phyloP scores from a whole-genome alignment of 179 eudicot genomes.

The Kewa caespitosa region DNA sequence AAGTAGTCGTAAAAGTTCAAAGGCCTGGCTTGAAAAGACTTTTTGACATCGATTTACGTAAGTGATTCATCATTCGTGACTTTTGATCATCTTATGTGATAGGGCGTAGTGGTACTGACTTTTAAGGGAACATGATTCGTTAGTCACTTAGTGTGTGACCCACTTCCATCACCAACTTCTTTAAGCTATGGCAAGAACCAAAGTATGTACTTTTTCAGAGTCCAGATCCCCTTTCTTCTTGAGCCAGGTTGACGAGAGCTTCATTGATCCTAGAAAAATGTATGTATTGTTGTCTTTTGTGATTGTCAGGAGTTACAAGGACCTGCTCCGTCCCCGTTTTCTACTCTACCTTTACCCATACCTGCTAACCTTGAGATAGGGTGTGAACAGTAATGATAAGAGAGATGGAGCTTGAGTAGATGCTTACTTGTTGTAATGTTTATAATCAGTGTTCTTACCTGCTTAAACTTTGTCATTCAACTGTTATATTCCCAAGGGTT shows the following conservation, averaged over 20 bases:
- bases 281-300: background rate
- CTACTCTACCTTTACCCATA: too few species aligned
- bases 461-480: too few species aligned
- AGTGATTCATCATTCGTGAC: slow-evolving; percentile 37
- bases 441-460: too few species aligned
- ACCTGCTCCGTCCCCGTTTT: too few species aligned
- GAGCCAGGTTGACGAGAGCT: background rate
- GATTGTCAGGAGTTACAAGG: background rate
- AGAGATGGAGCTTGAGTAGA: too few species aligned
- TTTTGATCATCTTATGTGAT: background rate
- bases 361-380: too few species aligned
- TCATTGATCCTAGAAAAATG: background rate
- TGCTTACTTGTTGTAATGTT: too few species aligned
- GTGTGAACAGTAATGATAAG: too few species aligned
- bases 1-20: slow-evolving; percentile 90
- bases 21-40: slow-evolving; percentile 95
- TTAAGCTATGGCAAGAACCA: background rate
- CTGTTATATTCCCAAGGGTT: too few species aligned
- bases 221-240: background rate
- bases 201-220: too few species aligned
- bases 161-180: background rate
- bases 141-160: too few species aligned
- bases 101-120: background rate
- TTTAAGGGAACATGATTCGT: background rate
- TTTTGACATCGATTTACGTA: slow-evolving; percentile 93